Evolutionary conservation across 768 basidiomycete species (phyloP).

Genomic region (Lactarius vividus): DNA sequence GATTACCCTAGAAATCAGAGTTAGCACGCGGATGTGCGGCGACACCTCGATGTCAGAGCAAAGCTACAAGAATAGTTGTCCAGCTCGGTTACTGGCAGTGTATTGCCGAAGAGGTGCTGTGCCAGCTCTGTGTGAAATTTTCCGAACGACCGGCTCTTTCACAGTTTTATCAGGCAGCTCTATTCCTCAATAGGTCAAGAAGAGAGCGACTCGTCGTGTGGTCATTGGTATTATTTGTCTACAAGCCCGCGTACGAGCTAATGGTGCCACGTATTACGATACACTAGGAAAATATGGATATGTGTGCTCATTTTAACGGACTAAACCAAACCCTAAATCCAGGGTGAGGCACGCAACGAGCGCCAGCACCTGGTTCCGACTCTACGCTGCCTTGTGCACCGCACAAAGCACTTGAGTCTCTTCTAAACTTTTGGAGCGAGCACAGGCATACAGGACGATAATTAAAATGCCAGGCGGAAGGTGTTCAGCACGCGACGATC

Average conservation of each 20-base stretch:
- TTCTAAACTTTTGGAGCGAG: constrained; percentile 14
- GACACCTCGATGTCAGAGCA: not conserved
- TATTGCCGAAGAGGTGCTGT: not conserved
- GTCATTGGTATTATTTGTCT: constrained; percentile 8
- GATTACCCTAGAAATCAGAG: not conserved
- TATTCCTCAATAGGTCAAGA: not conserved
- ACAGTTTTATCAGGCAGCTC: not conserved
- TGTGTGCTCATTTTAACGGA: not conserved
- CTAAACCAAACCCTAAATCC: constrained; percentile 16
- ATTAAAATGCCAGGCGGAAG: constrained; percentile 36
- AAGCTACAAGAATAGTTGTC: not conserved
- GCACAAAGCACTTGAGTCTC: not conserved
- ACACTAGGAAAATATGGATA: constrained; percentile 11
- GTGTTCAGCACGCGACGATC: constrained; percentile 37
- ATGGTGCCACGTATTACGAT: constrained; percentile 20
- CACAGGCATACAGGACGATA: constrained; percentile 1
- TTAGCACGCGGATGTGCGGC: not conserved
- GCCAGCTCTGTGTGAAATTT: not conserved
- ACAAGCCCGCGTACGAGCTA: constrained; percentile 2
- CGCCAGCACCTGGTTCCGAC: constrained; percentile 1
- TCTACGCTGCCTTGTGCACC: not conserved
- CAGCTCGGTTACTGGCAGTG: not conserved
- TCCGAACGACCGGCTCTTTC: not conserved
- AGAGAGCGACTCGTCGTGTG: not conserved
- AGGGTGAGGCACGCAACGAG: constrained; percentile 3